Evolutionary conservation across 148 eudicot genomes (phyloP).

Genomic region (Bassia scoparia): DNA sequence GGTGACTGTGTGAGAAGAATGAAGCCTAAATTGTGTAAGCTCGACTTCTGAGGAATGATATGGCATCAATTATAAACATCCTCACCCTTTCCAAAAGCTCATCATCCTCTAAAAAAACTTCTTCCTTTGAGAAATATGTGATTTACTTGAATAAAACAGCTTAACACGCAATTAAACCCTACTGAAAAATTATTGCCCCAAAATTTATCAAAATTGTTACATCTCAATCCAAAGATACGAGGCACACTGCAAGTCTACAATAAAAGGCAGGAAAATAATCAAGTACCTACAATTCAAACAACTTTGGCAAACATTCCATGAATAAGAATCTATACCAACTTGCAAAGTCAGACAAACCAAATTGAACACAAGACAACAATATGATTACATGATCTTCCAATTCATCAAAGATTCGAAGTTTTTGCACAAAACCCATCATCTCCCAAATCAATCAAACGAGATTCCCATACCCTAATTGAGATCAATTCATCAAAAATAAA

Average conservation of each 20-base stretch:
- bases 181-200: too few species aligned
- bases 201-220: too few species aligned
- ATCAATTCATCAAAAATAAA: constrained; percentile 2
- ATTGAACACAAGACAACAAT: background rate
- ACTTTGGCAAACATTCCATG: too few species aligned
- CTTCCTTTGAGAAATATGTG: constrained; percentile 6
- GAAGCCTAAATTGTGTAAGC: background rate
- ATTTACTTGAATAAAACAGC: background rate
- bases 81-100: background rate
- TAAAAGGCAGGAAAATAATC: background rate
- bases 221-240: too few species aligned
- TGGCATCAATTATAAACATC: background rate
- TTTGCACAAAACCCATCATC: background rate
- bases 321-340: background rate
- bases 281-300: background rate
- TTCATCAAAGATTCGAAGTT: constrained; percentile 1
- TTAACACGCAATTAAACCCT: background rate
- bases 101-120: background rate
- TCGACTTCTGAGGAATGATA: too few species aligned
- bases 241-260: too few species aligned
- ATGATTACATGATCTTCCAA: background rate
- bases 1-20: too few species aligned
- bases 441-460: background rate
- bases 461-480: background rate
- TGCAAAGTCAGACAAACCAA: background rate